Base-by-base conservation (phyloP, 805 yeast species). In the Kluyveromyces siamensis region DNA sequence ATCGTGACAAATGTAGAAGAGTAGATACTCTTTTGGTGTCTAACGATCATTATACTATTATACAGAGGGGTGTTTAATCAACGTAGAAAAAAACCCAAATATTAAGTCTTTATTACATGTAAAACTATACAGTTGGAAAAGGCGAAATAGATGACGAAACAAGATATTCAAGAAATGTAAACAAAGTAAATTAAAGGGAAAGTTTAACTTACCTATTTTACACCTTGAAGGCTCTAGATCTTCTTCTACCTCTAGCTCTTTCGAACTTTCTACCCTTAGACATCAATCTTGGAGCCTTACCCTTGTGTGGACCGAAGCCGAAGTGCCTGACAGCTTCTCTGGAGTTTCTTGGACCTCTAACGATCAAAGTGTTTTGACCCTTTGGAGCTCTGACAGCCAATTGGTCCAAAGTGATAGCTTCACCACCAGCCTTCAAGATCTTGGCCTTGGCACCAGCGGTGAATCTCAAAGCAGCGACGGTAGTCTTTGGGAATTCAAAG, bases 291-390 rank as follows among this genome's bases (percentile, higher is more conserved):
- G 99, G 99, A 71, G 98, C 98, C 88, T 93, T 93, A 80, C 81
- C 78, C 84, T 88, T 88, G 95, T 93, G 99, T 72, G 99, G 99
- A 80, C 99, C 99, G 76, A 91, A 73, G 76, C 99, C 99, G 73
- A 93, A 93, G 86, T 93, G 98, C 82, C 97, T 88, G 69, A 88
- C 98, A 69, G 98, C 97, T 81, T 93, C 97, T 83, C 99, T 88
- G 76, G 96, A 72, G 79, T 79, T 82, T 87, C 97, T 89, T 79
- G 98, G 95, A 75, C 99, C 99, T 82, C 98, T 88, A 73, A 93
- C 79, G 70, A 91, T 77, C 74, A 93, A 77, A 64, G 99, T 93
- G 96, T 93, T 93, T 76, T 87, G 84, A 78, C 99, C 99, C 76
- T 90, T 89, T 77, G 99, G 99, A 74, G 98, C 91, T 78, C 96